A percentile compares a stretch with the other conserved stretches of the same genome.
phyloP scores from a whole-genome alignment of 1,139 yeast species.

The Blastobotrys serpentis region DNA sequence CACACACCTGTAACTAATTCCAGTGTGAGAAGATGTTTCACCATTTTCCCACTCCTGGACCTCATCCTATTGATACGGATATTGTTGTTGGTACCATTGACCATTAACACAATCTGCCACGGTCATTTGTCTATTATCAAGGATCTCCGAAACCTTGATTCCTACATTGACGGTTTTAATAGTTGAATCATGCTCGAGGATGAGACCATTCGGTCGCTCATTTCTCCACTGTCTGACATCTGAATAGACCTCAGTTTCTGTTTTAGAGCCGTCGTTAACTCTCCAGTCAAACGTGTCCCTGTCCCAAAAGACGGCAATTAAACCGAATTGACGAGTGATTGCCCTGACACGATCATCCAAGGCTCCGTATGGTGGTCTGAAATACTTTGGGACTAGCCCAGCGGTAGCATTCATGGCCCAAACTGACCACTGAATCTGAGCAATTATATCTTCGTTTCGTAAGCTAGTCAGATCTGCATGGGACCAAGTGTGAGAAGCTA shows the following conservation, averaged over 20 bases:
- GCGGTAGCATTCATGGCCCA: slow-evolving; percentile 99
- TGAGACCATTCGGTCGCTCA: slow-evolving; percentile 54
- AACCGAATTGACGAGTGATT: slow-evolving; percentile 79
- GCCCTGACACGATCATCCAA: slow-evolving; percentile 80
- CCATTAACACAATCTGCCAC: slow-evolving; percentile 86
- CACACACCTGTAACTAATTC: not conserved
- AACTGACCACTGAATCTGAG: slow-evolving; percentile 90
- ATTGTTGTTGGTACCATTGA: slow-evolving; percentile 34
- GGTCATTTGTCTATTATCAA: slow-evolving; percentile 62
- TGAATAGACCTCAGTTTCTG: slow-evolving; percentile 50
- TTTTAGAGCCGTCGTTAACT: slow-evolving; percentile 45
- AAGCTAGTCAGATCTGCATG: slow-evolving; percentile 80
- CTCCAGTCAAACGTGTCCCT: slow-evolving; percentile 92
- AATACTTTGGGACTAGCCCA: slow-evolving; percentile 85
- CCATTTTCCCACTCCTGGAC: slow-evolving; percentile 10
- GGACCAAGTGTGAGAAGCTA: slow-evolving; percentile 93
- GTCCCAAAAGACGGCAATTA: slow-evolving; percentile 89
- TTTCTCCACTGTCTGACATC: slow-evolving; percentile 56
- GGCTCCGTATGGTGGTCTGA: slow-evolving; percentile 96
- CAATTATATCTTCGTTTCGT: slow-evolving; percentile 74
- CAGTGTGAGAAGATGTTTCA: not conserved
- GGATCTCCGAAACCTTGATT: slow-evolving; percentile 50
- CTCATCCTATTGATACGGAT: slow-evolving; percentile 14
- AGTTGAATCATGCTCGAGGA: slow-evolving; percentile 82
- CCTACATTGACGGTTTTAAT: slow-evolving; percentile 68